A percentile compares a stretch with the other conserved stretches of the same genome.
These are phyloP conservation scores for Paratinospora sagittata DNA, from an alignment of 164 flowering plant species.

Conservation along the genomic window DNA sequence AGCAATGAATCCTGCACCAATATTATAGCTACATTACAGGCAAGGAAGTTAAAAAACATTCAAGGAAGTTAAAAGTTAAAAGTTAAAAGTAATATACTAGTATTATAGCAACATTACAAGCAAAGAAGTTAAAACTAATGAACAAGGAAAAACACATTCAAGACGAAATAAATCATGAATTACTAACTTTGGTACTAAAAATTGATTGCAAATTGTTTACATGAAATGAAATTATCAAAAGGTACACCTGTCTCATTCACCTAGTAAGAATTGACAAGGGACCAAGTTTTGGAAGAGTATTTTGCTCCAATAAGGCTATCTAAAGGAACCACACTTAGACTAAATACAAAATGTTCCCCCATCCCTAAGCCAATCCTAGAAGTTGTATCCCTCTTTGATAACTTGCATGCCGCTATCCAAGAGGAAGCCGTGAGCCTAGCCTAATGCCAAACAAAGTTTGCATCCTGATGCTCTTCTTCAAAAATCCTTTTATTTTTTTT, in stretches of 20 bases:
- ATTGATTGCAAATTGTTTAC: background rate
- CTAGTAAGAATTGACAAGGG: background rate
- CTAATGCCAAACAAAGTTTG: no score
- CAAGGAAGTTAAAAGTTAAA: background rate
- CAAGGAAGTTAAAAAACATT: background rate
- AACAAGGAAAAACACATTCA: no score
- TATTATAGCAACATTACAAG: background rate
- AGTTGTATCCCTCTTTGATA: no score
- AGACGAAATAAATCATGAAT: background rate
- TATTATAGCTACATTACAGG: background rate
- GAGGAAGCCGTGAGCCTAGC: no score
- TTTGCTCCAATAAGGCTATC: no score
- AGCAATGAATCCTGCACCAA: conserved; percentile 68
- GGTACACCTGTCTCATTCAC: background rate
- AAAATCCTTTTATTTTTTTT: no score
- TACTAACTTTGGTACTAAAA: background rate
- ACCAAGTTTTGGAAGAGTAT: background rate
- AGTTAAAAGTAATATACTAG: conserved; percentile 19
- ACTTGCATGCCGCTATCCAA: no score
- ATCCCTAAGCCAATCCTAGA: no score
- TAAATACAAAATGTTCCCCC: no score
- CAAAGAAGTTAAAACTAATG: background rate
- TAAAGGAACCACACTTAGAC: no score
- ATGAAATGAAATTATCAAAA: background rate
- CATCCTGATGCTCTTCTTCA: no score